Conservation (phyloP, 345 rosid species). For the Lepidium africanum region DNA sequence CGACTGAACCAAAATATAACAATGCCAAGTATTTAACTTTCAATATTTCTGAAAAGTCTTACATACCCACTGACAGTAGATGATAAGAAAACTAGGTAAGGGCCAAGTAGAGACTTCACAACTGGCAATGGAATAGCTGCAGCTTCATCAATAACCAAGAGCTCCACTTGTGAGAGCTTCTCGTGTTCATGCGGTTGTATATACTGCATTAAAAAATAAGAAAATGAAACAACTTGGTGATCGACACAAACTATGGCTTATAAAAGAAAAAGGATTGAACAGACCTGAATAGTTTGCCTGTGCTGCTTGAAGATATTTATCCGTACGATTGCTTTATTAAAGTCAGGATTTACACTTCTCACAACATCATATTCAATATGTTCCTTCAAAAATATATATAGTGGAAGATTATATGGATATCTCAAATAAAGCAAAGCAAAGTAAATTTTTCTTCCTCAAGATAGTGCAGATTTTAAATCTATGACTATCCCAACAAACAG, state of each 20-base stretch:
- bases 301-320: constrained; percentile 88
- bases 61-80: constrained; percentile 97
- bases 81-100: constrained; percentile 90
- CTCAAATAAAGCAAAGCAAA: background rate
- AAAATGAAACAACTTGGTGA: background rate
- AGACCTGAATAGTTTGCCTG: constrained; percentile 92
- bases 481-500: background rate
- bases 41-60: constrained; percentile 14
- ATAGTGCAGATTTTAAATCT: background rate
- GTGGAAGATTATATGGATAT: background rate
- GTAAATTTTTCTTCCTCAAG: background rate
- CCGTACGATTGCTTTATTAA: constrained; percentile 69
- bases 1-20: constrained; percentile 3
- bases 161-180: constrained; percentile 96
- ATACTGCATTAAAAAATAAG: constrained; percentile 48
- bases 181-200: constrained; percentile 92
- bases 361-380: constrained; percentile 85
- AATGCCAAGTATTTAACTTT: background rate
- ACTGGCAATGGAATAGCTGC: constrained; percentile 97
- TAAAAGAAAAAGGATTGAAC: constrained; percentile 58
- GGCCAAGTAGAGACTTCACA: constrained; percentile 87
- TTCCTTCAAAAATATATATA: constrained; percentile 44
- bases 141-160: constrained; percentile 95
- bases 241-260: constrained; percentile 9
- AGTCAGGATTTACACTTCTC: constrained; percentile 67